Conservation (phyloP, 495 filamentous ascomycete species). For the Lasiosphaeria hispida region DNA sequence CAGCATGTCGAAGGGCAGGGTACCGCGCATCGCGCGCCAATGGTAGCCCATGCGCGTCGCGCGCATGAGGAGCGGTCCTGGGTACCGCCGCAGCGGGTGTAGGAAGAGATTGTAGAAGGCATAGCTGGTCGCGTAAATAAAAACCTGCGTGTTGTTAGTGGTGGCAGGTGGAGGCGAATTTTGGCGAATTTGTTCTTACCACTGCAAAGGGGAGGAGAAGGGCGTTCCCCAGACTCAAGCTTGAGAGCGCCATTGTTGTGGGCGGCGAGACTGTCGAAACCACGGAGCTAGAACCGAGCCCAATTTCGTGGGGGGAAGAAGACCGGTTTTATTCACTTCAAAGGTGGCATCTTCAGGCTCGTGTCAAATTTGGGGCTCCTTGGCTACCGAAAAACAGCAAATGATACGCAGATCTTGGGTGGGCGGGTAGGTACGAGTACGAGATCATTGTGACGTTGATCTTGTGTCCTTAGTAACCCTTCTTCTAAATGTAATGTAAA, state of each 20-base stretch:
- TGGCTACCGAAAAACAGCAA: neutral
- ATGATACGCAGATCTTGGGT: neutral
- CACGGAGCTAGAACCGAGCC: neutral
- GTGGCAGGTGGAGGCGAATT: neutral
- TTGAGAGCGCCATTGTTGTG: constrained; percentile 3
- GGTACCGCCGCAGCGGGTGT: constrained; percentile 48
- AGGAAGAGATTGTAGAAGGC: constrained; percentile 47
- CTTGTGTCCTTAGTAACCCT: neutral
- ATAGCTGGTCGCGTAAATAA: constrained; percentile 12
- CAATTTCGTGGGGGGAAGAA: neutral
- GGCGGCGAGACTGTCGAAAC: neutral
- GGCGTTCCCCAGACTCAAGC: neutral
- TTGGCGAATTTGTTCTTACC: neutral
- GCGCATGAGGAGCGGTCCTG: constrained; percentile 47
- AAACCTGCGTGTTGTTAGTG: constrained; percentile 3
- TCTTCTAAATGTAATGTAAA: neutral
- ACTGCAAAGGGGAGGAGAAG: neutral
- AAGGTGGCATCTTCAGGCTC: constrained; percentile 10
- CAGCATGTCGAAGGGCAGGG: constrained; percentile 39
- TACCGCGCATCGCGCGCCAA: constrained; percentile 33
- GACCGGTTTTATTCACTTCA: neutral
- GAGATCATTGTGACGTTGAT: constrained; percentile 5
- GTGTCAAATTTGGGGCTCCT: neutral
- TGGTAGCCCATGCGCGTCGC: constrained; percentile 34
- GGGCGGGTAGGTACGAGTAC: constrained; percentile 19